Percentiles rank a stretch among this genome's conserved stretches.
Conservation (phyloP, 495 filamentous ascomycete genomes). For the Penicillium riverlandense region DNA sequence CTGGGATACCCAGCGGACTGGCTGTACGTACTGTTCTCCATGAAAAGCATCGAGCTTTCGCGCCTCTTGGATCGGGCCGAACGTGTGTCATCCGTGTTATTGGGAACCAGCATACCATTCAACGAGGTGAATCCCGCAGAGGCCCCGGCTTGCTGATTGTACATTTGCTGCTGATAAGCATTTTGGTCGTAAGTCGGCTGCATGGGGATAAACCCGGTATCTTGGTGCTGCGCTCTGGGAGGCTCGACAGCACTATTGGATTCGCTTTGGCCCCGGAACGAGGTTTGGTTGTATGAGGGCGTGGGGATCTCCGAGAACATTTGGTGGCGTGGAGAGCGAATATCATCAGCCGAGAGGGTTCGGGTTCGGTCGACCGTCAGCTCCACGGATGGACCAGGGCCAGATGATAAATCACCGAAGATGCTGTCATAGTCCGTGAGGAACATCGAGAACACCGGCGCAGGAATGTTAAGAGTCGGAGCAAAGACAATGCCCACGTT, state of each 20-base stretch:
- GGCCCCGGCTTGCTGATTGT: conserved; percentile 14
- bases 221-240: conserved; percentile 23
- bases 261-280: conserved; percentile 35
- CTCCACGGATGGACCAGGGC: conserved; percentile 24
- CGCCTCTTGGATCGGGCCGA: conserved; percentile 45
- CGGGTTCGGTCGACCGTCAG: conserved; percentile 35
- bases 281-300: conserved; percentile 55
- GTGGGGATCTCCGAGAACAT: conserved; percentile 66
- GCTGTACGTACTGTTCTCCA: conserved; percentile 27
- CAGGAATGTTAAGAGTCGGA: conserved; percentile 95
- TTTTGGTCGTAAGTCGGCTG: conserved; percentile 51
- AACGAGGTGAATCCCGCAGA: conserved; percentile 30
- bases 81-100: conserved; percentile 23
- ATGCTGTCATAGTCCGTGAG: conserved; percentile 83
- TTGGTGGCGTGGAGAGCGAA: conserved; percentile 59
- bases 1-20: conserved; percentile 17
- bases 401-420: conserved; percentile 52
- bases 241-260: conserved; percentile 14
- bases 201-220: conserved; percentile 57
- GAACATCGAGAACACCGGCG: conserved; percentile 88
- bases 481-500: conserved; percentile 99
- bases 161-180: conserved; percentile 16
- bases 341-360: conserved; percentile 48
- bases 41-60: conserved; percentile 53
- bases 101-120: conserved; percentile 34